Base-by-base conservation (phyloP, 2,329 filamentous ascomycete genomes). In the Fusarium chlamydosporum region DNA sequence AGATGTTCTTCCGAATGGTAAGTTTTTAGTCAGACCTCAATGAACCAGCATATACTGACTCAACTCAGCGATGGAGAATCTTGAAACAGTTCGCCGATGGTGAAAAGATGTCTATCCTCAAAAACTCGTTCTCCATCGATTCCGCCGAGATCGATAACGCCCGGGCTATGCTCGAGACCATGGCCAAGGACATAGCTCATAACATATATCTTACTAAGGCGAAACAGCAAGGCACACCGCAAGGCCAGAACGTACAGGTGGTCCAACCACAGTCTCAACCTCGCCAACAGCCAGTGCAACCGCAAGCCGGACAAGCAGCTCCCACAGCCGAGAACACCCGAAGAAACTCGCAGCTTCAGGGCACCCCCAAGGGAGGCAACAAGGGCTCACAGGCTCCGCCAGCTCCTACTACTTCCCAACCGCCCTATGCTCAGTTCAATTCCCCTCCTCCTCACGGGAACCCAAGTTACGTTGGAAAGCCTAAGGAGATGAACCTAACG, bases 381-480 rank as follows among this genome's bases (percentile, higher is more conserved):
- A 86, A 85, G 73, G 78, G 78, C 10, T 81, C 79, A 10, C 83
- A 85, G 64, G 78, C 84, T 1, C 86, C 87, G 5, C 82, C 86
- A 13, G 86, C 88, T 11, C 87, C 88, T 16, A 89, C 86, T 0
- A 84, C 84, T 2, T 73, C 83, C 15, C 86, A 88, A 65, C 84
- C 87, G 16, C 87, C 87, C 0, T 88, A 27, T 26, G n/a, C 12
- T 18, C 78, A 81, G 27, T 83, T 89, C 58, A 84, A 84, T 13
- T 84, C 82, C 18, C 79, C 82, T 10, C 89, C 88, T 7, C 88
- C 88, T 33, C 85, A 88, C 66, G 88, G 87, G 13, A 84, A 86
- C 58, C 88, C 88, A 3, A 82, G 80, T 8, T 89, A 88, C 65
- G 83, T 85, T 45, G 81, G 78, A 74, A 85, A 82, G 74, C 80